A percentile compares a stretch with the other conserved stretches of the same genome.
Evolutionary conservation across 192 early-diverging fungal species (phyloP).

Genomic region (Gryganskiella cystojenkinii): DNA sequence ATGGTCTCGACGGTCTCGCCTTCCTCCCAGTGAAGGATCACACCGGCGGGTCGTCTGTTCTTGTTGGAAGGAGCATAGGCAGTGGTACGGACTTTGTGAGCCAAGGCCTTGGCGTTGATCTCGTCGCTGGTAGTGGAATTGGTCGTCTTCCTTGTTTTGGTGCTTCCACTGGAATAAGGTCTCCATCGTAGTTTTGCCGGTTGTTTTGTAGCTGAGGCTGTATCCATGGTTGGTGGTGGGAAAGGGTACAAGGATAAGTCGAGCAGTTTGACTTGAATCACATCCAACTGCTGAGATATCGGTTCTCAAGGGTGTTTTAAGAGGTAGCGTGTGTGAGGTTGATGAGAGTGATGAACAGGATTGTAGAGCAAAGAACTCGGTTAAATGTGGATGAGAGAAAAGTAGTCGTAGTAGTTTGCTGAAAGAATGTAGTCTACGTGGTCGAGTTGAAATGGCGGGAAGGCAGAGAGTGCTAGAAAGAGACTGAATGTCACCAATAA

Average conservation of each 20-base stretch:
- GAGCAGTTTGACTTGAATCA: too few relatives aligned
- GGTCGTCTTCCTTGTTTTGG: constrained; percentile 4
- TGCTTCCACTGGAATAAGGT: constrained; percentile 29
- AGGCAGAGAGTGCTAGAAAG: too few relatives aligned
- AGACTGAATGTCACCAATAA: too few relatives aligned
- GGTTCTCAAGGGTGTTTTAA: too few relatives aligned
- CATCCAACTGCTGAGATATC: too few relatives aligned
- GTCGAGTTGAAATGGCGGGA: too few relatives aligned
- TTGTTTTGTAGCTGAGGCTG: constrained; percentile 1
- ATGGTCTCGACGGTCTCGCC: constrained; percentile 51
- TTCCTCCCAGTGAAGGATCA: constrained; percentile 47
- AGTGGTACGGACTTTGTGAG: constrained; percentile 16
- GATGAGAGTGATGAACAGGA: not conserved
- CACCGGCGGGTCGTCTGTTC: not conserved
- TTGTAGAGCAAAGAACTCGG: too few relatives aligned
- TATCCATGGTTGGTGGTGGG: constrained; percentile 6
- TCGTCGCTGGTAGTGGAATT: not conserved
- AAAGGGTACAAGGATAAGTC: not conserved
- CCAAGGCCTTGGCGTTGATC: constrained; percentile 31
- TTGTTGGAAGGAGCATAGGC: not conserved
- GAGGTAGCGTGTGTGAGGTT: not conserved
- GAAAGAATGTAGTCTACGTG: too few relatives aligned
- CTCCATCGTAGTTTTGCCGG: constrained; percentile 47
- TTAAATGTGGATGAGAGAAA: too few relatives aligned
- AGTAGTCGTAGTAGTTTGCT: too few relatives aligned